Conservation (phyloP, 2,329 filamentous ascomycete genomes). For the Neonectria neomacrospora region DNA sequence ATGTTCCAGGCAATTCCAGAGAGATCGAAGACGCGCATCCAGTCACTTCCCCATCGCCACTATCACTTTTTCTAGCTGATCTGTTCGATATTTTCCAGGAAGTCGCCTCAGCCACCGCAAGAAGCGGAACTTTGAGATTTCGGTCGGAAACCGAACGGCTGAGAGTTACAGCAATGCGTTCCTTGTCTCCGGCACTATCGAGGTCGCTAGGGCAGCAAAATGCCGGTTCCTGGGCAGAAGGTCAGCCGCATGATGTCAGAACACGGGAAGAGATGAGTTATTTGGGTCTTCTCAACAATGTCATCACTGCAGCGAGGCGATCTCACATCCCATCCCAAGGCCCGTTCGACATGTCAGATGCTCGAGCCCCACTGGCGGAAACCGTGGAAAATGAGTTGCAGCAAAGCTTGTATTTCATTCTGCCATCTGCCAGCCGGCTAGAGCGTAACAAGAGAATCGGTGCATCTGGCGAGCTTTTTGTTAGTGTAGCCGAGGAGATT, state of each 20-base stretch:
- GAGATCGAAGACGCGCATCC: not conserved
- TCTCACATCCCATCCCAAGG: not conserved
- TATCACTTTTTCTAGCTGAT: not conserved
- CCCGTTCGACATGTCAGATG: slow-evolving; percentile 14
- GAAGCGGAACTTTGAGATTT: not conserved
- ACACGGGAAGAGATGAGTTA: slow-evolving; percentile 24
- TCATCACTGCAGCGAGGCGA: slow-evolving; percentile 21
- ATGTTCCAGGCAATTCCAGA: not conserved
- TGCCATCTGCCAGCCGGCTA: not conserved
- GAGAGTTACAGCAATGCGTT: not conserved
- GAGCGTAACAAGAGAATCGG: slow-evolving; percentile 27
- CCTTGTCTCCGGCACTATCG: not conserved
- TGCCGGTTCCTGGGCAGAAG: not conserved
- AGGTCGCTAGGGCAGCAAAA: not conserved
- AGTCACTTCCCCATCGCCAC: not conserved
- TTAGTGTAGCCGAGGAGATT: not conserved
- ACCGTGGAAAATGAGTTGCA: slow-evolving; percentile 18
- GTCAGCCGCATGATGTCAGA: not conserved
- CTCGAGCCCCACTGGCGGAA: slow-evolving; percentile 28
- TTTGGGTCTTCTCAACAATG: slow-evolving; percentile 19
- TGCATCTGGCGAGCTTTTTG: no score
- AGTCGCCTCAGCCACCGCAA: not conserved
- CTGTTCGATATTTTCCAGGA: not conserved
- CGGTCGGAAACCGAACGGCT: not conserved
- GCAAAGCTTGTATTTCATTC: not conserved